Base-by-base conservation (phyloP, 2,329 filamentous ascomycete genomes). In the Exserohilum rostratum region DNA sequence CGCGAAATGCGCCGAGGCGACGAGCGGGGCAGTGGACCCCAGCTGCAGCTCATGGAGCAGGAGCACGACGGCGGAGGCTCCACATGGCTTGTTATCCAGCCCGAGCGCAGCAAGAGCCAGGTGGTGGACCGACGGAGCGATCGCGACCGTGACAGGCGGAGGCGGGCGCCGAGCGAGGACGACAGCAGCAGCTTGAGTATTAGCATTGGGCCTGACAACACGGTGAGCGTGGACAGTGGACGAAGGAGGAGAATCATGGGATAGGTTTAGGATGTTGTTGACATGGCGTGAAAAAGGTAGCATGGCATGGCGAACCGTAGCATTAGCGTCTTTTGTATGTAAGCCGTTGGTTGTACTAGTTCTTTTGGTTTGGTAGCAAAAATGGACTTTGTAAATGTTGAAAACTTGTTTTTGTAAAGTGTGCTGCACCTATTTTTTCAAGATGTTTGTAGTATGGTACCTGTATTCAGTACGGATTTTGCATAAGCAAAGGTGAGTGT, bases 31-130 rank as follows among this genome's bases (percentile, higher is more conserved):
- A 33, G 35, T 17, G 67, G 66, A 0, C 61, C 66, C 13, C 68
- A 73, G 39, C 62, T 75, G 0, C 71, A 74, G 50, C 68, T 74
- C 30, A 72, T 67, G 64, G 69, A 75, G 45, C 69, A 75, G 44
- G 72, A 75, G 38, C 67, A 72, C 22, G 61, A 66, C 0, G 66
- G 65, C 2, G 71, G 71, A 3, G 72, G 72, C 3, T 61, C 67
- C 7, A 75, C 72, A 3, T 75, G 72, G 72, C 61, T 75, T 7
- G 72, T 75, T 3, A 75, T 75, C 44, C 66, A 71, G 34, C 71
- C 71, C 1, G 72, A 73, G 56, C 58, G 72, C 30, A 71, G 66
- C 25, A 72, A 71, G 50, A 69, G 66, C n/a, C 70, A 72, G 43
- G 62, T 57, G 9, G 57, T 62, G 1, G 58, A 50, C 30, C 45